Conservation (phyloP, 768 basidiomycete species). For the Hygrocybe coccinea region DNA sequence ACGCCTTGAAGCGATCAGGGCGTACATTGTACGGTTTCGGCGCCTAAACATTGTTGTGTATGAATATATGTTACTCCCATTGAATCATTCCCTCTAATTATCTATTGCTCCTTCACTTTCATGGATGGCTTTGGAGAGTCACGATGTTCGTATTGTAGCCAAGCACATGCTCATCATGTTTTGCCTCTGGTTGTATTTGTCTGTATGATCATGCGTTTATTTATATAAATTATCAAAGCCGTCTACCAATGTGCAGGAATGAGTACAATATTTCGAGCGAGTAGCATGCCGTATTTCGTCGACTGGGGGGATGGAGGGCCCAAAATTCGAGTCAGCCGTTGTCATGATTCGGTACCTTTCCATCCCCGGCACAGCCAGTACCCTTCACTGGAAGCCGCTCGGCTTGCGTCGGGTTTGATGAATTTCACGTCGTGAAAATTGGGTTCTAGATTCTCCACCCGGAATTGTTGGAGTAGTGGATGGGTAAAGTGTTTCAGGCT, state of each 20-base stretch:
- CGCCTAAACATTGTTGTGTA: slow-evolving; percentile 28
- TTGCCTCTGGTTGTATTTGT: background rate
- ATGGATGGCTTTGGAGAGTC: no score
- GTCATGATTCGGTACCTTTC: slow-evolving; percentile 26
- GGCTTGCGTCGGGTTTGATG: slow-evolving; percentile 79
- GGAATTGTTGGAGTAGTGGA: slow-evolving; percentile 65
- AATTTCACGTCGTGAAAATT: slow-evolving; percentile 63
- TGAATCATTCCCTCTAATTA: background rate
- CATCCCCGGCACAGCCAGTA: slow-evolving; percentile 86
- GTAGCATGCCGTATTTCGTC: no score
- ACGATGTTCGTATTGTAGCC: no score
- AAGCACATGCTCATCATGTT: background rate
- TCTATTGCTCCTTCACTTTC: no score
- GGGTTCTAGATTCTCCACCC: slow-evolving; percentile 49
- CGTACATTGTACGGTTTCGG: slow-evolving; percentile 63
- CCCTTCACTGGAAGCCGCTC: slow-evolving; percentile 72
- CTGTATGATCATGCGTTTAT: background rate
- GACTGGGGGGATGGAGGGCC: background rate
- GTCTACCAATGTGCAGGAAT: background rate
- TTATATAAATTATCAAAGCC: background rate
- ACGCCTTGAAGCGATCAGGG: slow-evolving; percentile 47
- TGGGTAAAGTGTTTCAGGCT: slow-evolving; percentile 87
- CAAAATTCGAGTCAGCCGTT: background rate
- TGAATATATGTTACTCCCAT: background rate
- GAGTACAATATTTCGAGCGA: no score